phyloP scores from a whole-genome alignment of 306 rosid genomes.

The Herpetospermum pedunculosum region DNA sequence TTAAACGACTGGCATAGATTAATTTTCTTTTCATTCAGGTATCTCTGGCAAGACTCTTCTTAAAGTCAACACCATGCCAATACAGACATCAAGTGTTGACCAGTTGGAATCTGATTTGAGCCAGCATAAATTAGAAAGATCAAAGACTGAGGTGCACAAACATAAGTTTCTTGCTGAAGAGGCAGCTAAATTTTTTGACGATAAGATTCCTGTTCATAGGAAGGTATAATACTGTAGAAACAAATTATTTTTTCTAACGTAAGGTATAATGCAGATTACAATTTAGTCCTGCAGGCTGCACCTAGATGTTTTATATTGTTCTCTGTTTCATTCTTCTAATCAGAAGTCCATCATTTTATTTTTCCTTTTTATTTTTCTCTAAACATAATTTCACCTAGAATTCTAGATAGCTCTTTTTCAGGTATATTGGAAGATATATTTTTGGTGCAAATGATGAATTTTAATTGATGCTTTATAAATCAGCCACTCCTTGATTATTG shows the following conservation, averaged over 20 bases:
- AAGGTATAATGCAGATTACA: neutral
- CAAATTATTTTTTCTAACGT: neutral
- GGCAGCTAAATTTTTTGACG: slow-evolving; percentile 68
- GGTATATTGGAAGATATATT: neutral
- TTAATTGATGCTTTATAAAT: neutral
- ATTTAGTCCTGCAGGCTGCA: neutral
- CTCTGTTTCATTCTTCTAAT: neutral
- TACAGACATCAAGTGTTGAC: slow-evolving; percentile 29
- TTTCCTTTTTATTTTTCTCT: neutral
- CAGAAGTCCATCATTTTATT: neutral
- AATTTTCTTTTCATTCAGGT: slow-evolving; percentile 25
- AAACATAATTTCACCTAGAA: neutral
- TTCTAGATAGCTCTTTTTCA: neutral
- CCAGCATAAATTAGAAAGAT: slow-evolving; percentile 57
- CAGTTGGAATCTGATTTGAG: slow-evolving; percentile 27
- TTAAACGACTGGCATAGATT: neutral
- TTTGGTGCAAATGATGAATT: neutral
- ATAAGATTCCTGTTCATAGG: slow-evolving; percentile 45
- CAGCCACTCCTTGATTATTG: neutral
- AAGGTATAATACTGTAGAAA: slow-evolving; percentile 36
- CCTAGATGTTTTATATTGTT: neutral
- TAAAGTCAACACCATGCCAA: slow-evolving; percentile 44
- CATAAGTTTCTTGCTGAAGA: slow-evolving; percentile 44
- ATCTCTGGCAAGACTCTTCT: slow-evolving; percentile 31
- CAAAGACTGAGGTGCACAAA: slow-evolving; percentile 58